These are phyloP conservation scores for Pestalotiopsis sp. DNA, from an alignment of 2,329 filamentous ascomycete species.

Conservation along the genomic window DNA sequence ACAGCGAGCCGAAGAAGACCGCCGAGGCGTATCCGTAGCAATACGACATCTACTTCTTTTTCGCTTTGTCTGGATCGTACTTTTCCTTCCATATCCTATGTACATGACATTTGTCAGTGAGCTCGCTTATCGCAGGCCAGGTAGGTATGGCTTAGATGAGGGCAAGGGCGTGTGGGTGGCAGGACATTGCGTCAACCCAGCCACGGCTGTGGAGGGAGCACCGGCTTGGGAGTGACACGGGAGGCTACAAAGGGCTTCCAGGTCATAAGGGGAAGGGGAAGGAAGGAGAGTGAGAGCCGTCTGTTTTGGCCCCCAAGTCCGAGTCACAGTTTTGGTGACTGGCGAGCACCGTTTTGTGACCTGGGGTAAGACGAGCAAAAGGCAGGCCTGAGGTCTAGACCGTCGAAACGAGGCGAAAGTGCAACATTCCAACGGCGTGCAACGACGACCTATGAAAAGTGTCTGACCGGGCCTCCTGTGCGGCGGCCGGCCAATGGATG, in stretches of 20 bases:
- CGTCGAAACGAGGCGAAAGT: conserved; percentile 28
- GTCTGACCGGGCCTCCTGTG: conserved; percentile 29
- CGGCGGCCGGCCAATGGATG: conserved; percentile 25
- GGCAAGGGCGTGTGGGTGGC: neutral
- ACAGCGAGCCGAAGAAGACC: too few species aligned
- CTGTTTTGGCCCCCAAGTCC: conserved; percentile 21
- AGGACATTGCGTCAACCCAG: conserved; percentile 2
- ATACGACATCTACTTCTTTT: conserved; percentile 37
- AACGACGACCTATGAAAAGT: conserved; percentile 37
- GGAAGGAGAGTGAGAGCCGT: neutral
- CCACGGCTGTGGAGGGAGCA: conserved; percentile 1
- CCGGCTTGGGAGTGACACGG: neutral
- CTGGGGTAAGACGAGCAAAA: conserved; percentile 9
- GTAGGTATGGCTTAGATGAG: neutral
- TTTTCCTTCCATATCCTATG: conserved; percentile 98
- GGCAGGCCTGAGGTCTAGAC: conserved; percentile 15
- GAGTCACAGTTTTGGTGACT: conserved; percentile 19
- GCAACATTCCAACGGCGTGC: conserved; percentile 17
- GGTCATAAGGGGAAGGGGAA: neutral
- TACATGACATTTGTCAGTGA: conserved; percentile 26
- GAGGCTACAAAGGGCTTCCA: neutral
- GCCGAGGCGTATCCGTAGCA: neutral
- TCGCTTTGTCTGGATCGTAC: conserved; percentile 61
- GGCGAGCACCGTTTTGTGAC: conserved; percentile 5
- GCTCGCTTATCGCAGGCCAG: neutral